Evolutionary conservation across 2,329 filamentous ascomycete genomes (phyloP).

Genomic region (Penicillium rolfsii): DNA sequence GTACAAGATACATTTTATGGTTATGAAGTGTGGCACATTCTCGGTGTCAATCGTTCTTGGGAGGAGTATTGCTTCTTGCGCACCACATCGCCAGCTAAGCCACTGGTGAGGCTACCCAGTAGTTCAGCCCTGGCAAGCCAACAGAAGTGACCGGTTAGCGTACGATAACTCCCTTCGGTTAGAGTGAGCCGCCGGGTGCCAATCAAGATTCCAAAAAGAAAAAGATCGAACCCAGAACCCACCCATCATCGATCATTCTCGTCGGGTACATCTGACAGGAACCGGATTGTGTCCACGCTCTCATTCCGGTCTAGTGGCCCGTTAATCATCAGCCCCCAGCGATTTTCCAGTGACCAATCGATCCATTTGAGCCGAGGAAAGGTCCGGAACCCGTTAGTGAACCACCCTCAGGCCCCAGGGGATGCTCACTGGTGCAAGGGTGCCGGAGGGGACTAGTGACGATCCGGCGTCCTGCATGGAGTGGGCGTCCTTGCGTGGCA

Average conservation of each 20-base stretch:
- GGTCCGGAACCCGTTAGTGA: background rate
- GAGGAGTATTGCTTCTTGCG: background rate
- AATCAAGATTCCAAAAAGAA: background rate
- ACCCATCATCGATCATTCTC: background rate
- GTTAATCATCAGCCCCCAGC: background rate
- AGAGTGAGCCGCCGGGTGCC: background rate
- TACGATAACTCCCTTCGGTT: background rate
- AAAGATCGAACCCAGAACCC: background rate
- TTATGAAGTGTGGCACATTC: background rate
- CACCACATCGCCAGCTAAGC: background rate
- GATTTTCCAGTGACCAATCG: background rate
- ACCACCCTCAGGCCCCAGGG: background rate
- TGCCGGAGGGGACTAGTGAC: conserved; percentile 7
- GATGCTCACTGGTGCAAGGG: conserved; percentile 10
- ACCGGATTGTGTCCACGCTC: background rate
- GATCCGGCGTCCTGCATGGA: conserved; percentile 12
- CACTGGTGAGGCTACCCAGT: too few relatives aligned
- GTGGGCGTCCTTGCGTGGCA: conserved; percentile 13
- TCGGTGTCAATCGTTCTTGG: background rate
- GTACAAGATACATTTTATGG: background rate
- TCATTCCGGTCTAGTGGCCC: background rate
- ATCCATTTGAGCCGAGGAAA: background rate
- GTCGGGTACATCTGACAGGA: conserved; percentile 1
- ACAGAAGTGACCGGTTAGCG: background rate
- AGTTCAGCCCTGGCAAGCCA: too few relatives aligned